These are phyloP conservation scores for Aspergillus calidoustus DNA, from an alignment of 2,329 filamentous ascomycete genomes.

Conservation along the genomic window DNA sequence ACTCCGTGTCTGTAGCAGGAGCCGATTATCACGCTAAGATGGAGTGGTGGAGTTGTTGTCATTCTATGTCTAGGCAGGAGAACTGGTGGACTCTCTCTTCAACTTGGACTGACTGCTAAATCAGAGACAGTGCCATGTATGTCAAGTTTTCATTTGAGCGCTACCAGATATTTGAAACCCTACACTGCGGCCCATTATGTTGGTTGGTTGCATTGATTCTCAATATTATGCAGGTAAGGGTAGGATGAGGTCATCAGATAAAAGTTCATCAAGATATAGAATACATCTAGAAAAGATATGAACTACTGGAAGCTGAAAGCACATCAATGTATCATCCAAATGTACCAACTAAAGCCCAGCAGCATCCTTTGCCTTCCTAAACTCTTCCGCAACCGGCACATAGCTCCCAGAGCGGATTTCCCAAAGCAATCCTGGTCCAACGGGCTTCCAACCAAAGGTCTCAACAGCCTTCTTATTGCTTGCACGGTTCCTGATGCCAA, in stretches of 20 bases:
- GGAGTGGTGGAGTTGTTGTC: too few species aligned
- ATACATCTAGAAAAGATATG: neutral
- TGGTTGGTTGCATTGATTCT: neutral
- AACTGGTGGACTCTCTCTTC: too few species aligned
- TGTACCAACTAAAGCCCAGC: neutral
- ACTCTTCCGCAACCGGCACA: constrained; percentile 17
- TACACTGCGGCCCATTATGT: too few species aligned
- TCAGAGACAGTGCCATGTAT: too few species aligned
- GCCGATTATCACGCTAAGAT: too few species aligned
- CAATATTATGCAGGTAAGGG: neutral
- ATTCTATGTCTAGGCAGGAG: too few species aligned
- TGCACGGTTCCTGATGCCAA: constrained; percentile 37
- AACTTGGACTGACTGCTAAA: too few species aligned
- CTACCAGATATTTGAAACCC: too few species aligned
- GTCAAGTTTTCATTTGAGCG: too few species aligned
- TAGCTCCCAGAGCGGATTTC: constrained; percentile 37
- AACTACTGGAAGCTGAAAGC: neutral
- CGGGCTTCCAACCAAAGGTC: constrained; percentile 42
- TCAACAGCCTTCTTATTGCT: constrained; percentile 44
- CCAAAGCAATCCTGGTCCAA: constrained; percentile 29
- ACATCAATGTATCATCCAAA: neutral
- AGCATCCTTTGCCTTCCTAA: constrained; percentile 9
- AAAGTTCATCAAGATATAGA: neutral
- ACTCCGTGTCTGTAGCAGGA: too few species aligned
- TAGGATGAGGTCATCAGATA: neutral